phyloP scores from a whole-genome alignment of 2,329 filamentous ascomycete genomes.

The Tolypocladium pustulatum region DNA sequence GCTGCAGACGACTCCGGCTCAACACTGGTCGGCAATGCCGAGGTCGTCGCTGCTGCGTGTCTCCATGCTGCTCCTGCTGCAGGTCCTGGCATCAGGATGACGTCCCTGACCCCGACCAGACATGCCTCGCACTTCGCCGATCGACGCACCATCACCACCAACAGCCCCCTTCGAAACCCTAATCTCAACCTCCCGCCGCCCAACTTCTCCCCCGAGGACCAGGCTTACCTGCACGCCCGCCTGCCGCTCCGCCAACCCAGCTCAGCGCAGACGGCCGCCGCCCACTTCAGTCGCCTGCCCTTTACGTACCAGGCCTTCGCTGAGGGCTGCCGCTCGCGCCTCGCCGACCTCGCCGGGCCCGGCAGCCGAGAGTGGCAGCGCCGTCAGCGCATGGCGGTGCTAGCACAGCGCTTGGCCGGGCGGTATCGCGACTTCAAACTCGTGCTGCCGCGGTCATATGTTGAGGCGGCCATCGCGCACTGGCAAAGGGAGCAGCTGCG shows the following conservation, averaged over 20 bases:
- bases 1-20: not conserved
- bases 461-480: constrained; percentile 2
- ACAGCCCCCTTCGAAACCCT: not conserved
- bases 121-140: not conserved
- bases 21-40: not conserved
- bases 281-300: not conserved
- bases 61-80: not conserved
- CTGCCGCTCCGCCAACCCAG: constrained; percentile 3
- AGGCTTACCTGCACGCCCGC: constrained; percentile 6
- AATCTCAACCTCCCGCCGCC: not conserved
- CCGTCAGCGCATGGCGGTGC: not conserved
- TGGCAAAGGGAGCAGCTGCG: constrained; percentile 1
- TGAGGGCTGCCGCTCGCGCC: constrained; percentile 2
- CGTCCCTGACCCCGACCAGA: not conserved
- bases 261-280: not conserved
- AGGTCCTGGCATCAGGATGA: not conserved
- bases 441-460: constrained; percentile 1
- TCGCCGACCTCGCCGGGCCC: not conserved
- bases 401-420: not conserved
- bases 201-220: constrained; percentile 6
- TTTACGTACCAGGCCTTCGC: constrained; percentile 5
- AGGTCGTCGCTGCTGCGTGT: not conserved
- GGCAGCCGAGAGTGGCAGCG: not conserved
- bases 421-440: not conserved
- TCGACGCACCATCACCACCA: not conserved